phyloP scores from a whole-genome alignment of 495 filamentous ascomycete species.

The Penicillium maclennaniae region DNA sequence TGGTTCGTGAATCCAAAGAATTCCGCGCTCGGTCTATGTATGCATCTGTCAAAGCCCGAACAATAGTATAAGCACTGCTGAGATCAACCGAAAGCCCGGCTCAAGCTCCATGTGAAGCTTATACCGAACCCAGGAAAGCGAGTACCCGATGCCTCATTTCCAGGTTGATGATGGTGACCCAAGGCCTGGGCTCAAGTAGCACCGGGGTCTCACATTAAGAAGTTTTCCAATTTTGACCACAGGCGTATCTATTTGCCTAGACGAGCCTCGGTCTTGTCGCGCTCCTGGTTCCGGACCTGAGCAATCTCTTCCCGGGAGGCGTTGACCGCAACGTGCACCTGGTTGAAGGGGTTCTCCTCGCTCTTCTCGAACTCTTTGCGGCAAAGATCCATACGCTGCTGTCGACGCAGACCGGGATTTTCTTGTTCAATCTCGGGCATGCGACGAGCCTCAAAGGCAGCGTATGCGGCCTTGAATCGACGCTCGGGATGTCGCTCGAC shows the following conservation, averaged over 20 bases:
- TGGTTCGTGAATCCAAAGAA: neutral
- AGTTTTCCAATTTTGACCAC: neutral
- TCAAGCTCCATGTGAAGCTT: neutral
- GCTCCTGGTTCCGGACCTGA: slow-evolving; percentile 62
- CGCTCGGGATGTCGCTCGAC: slow-evolving; percentile 84
- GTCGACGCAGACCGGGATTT: slow-evolving; percentile 66
- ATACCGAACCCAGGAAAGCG: neutral
- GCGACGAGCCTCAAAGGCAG: slow-evolving; percentile 79
- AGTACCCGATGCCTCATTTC: neutral
- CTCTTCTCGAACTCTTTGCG: slow-evolving; percentile 88
- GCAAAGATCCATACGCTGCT: slow-evolving; percentile 76
- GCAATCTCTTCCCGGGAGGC: slow-evolving; percentile 74
- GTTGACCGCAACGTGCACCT: slow-evolving; percentile 68
- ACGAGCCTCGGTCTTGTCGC: slow-evolving; percentile 67
- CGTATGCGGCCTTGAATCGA: slow-evolving; percentile 81
- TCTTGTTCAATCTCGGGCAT: slow-evolving; percentile 82
- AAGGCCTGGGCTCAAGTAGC: neutral
- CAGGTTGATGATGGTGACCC: neutral
- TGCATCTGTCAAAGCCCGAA: neutral
- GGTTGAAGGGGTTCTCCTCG: slow-evolving; percentile 92
- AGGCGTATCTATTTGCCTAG: slow-evolving; percentile 46
- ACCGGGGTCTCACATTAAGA: neutral
- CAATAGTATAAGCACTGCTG: neutral
- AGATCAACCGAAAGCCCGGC: neutral
- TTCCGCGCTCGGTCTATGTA: neutral